These are phyloP conservation scores for Cydonia oblonga DNA, from an alignment of 331 rosid genomes.

Conservation along the genomic window DNA sequence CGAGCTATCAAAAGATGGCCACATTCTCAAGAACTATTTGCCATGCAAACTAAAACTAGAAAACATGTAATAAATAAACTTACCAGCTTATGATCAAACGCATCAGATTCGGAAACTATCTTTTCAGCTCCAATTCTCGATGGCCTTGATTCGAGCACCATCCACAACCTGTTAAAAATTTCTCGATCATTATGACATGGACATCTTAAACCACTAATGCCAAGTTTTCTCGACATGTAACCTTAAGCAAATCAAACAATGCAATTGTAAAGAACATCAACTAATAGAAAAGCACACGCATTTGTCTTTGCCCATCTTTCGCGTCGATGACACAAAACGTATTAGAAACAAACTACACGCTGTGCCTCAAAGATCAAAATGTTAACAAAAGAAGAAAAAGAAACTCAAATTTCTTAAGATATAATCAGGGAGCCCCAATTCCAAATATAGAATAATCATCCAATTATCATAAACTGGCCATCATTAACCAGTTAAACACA, in stretches of 20 bases:
- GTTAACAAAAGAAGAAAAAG: no score
- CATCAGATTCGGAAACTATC: constrained; percentile 24
- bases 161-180: constrained; percentile 63
- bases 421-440: no score
- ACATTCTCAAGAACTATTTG: not conserved
- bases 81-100: constrained; percentile 44
- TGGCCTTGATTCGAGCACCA: constrained; percentile 38
- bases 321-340: not conserved
- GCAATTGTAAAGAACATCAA: not conserved
- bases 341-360: no score
- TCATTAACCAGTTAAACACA: not conserved
- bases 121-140: constrained; percentile 24
- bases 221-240: constrained; percentile 6
- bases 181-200: constrained; percentile 8
- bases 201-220: not conserved
- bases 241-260: not conserved
- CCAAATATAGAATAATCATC: no score
- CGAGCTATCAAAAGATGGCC: not conserved
- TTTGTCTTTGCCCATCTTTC: not conserved
- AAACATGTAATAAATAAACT: constrained; percentile 13
- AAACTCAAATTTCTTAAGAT: no score
- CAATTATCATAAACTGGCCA: not conserved
- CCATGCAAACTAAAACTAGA: not conserved
- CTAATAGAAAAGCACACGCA: not conserved
- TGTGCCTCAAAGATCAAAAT: no score